A percentile compares a stretch with the other conserved stretches of the same genome.
phyloP scores from a whole-genome alignment of 2,329 filamentous ascomycete species.

The Ophiostoma pallidulum region DNA sequence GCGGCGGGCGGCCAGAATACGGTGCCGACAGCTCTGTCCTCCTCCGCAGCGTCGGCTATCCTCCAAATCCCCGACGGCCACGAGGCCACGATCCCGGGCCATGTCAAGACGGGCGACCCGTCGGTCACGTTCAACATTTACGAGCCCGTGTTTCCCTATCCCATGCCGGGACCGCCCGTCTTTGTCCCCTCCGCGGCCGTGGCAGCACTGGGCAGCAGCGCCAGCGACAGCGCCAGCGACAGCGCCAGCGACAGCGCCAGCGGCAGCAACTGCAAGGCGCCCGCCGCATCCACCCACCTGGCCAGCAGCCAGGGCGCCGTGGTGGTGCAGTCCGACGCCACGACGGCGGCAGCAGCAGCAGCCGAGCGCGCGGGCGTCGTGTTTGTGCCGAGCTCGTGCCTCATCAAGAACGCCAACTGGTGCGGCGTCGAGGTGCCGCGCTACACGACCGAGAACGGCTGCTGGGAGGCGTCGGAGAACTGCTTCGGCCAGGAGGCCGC shows the following conservation, averaged over 20 bases:
- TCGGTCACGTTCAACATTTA: slow-evolving; percentile 54
- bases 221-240: slow-evolving; percentile 11
- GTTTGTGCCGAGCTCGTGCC: slow-evolving; percentile 42
- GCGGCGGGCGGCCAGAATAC: slow-evolving; percentile 31
- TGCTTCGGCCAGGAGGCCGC: slow-evolving; percentile 50
- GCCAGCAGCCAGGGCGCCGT: not conserved
- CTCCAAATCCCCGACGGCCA: slow-evolving; percentile 37
- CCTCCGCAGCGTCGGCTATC: not conserved
- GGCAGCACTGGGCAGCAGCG: slow-evolving; percentile 5
- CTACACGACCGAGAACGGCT: slow-evolving; percentile 47
- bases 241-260: slow-evolving; percentile 1
- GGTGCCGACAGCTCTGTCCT: no score
- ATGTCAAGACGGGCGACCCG: slow-evolving; percentile 44
- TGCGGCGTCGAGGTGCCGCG: slow-evolving; percentile 51
- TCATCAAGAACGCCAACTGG: slow-evolving; percentile 64
- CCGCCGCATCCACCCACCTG: not conserved
- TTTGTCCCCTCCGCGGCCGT: no score
- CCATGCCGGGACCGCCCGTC: slow-evolving; percentile 47
- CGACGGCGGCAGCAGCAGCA: slow-evolving; percentile 29
- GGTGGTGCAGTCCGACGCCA: no score
- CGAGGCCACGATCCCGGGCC: slow-evolving; percentile 57
- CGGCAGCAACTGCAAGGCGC: not conserved
- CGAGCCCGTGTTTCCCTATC: slow-evolving; percentile 42
- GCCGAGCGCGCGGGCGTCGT: slow-evolving; percentile 31
- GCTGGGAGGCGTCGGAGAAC: slow-evolving; percentile 46